Conservation (phyloP, 1,284 basidiomycete species). For the Cystobasidium pallidum region DNA sequence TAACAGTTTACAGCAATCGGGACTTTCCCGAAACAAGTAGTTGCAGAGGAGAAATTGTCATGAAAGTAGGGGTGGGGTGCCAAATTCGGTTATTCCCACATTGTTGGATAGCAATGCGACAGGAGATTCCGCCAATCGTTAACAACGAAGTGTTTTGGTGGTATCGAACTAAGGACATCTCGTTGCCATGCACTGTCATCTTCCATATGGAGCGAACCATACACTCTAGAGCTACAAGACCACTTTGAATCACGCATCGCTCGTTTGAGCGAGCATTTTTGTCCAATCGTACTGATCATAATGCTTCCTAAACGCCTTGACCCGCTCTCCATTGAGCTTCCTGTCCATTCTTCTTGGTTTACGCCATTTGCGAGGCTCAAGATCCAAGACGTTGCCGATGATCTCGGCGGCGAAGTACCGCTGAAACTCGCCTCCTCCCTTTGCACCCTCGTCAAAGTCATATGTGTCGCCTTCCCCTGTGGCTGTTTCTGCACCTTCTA, state of each 20-base stretch:
- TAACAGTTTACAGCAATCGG: not conserved
- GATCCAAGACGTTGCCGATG: slow-evolving; percentile 83
- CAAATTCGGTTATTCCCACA: too few species aligned
- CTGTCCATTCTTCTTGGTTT: slow-evolving; percentile 75
- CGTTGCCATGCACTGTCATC: too few species aligned
- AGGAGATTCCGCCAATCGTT: too few species aligned
- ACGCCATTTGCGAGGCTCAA: slow-evolving; percentile 86
- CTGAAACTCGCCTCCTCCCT: slow-evolving; percentile 84
- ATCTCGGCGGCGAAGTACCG: slow-evolving; percentile 92
- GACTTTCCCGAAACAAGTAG: not conserved
- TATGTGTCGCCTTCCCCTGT: slow-evolving; percentile 61
- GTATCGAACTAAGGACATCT: too few species aligned
- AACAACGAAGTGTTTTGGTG: too few species aligned
- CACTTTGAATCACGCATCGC: slow-evolving; percentile 1
- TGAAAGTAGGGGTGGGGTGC: not conserved
- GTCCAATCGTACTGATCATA: slow-evolving; percentile 59
- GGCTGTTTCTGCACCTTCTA: slow-evolving; percentile 72
- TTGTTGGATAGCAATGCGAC: too few species aligned
- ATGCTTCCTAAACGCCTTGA: slow-evolving; percentile 66
- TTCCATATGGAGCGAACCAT: too few species aligned
- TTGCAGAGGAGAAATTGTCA: not conserved
- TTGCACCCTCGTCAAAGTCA: slow-evolving; percentile 79
- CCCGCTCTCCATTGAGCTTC: slow-evolving; percentile 69
- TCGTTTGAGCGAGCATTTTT: slow-evolving; percentile 47
- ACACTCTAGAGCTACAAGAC: not conserved